These are phyloP conservation scores for Hypoxylon intermedium DNA, from an alignment of 495 filamentous ascomycete species.

Conservation along the genomic window DNA sequence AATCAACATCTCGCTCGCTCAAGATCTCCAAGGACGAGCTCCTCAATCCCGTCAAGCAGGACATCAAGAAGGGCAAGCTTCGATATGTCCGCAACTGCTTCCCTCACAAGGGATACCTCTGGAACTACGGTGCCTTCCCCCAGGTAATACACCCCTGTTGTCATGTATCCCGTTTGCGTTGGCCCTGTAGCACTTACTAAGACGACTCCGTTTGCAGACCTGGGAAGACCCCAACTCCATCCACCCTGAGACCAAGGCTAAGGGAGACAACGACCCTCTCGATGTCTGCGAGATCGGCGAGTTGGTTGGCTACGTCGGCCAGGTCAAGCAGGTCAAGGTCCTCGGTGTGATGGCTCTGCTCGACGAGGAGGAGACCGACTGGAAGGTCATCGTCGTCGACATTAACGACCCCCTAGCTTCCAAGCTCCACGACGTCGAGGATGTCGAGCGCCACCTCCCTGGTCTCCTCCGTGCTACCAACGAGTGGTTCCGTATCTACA, in stretches of 20 bases:
- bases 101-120: slow-evolving; percentile 99
- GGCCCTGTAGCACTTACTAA: slow-evolving; percentile 16
- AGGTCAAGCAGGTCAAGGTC: slow-evolving; percentile 99
- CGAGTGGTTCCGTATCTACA: slow-evolving; percentile 99
- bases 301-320: slow-evolving; percentile 90
- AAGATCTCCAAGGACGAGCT: slow-evolving; percentile 98
- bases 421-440: slow-evolving; percentile 98
- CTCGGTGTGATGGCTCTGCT: slow-evolving; percentile 99
- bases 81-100: slow-evolving; percentile 99
- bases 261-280: slow-evolving; percentile 99
- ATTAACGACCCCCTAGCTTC: slow-evolving; percentile 94
- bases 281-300: slow-evolving; percentile 99
- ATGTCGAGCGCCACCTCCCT: slow-evolving; percentile 97
- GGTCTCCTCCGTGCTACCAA: slow-evolving; percentile 97
- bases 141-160: slow-evolving; percentile 64
- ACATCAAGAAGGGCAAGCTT: slow-evolving; percentile 89
- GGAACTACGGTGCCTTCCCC: slow-evolving; percentile 99
- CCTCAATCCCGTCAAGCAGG: slow-evolving; percentile 96
- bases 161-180: background rate
- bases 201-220: slow-evolving; percentile 67
- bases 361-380: slow-evolving; percentile 99
- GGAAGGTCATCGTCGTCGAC: slow-evolving; percentile 99
- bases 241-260: slow-evolving; percentile 99
- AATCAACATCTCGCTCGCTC: slow-evolving; percentile 39
- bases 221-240: slow-evolving; percentile 97